Conservation (phyloP, 139 green algal species). For the Edaphochlamys debaryana region DNA sequence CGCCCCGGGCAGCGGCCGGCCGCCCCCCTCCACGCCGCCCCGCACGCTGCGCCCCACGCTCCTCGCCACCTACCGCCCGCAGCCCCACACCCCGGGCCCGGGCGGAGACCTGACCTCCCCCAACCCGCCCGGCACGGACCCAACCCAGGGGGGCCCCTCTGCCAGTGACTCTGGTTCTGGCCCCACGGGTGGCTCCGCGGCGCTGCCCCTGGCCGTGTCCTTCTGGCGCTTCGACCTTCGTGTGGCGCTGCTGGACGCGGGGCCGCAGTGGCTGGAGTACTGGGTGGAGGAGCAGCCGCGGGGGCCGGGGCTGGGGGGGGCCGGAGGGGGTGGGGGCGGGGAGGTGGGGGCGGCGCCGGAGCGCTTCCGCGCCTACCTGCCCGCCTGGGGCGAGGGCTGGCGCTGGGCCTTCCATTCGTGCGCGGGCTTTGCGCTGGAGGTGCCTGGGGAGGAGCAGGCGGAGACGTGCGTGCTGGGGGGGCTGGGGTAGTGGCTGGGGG, state of each 20-base stretch:
- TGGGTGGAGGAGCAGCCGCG: background rate
- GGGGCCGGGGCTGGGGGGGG: background rate
- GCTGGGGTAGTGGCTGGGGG: background rate
- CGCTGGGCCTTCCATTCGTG: conserved; percentile 34
- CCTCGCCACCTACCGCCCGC: too few relatives aligned
- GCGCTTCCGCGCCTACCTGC: background rate
- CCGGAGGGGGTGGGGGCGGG: background rate
- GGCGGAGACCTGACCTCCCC: too few relatives aligned
- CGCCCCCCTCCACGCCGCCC: too few relatives aligned
- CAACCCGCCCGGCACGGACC: too few relatives aligned
- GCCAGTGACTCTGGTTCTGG: too few relatives aligned
- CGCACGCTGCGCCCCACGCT: too few relatives aligned
- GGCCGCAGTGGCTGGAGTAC: conserved; percentile 20
- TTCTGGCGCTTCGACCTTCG: conserved; percentile 18
- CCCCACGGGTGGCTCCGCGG: too few relatives aligned
- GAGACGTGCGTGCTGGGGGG: background rate
- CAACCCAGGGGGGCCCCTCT: too few relatives aligned
- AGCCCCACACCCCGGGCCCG: too few relatives aligned
- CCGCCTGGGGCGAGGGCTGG: background rate
- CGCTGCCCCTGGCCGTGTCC: too few relatives aligned
- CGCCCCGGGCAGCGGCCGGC: too few relatives aligned
- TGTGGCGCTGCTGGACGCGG: background rate
- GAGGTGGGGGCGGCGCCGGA: too few relatives aligned
- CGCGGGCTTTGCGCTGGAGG: conserved; percentile 8
- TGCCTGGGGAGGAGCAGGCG: background rate